A percentile compares a stretch with the other conserved stretches of the same genome.
These are phyloP conservation scores for Harrya chromipes DNA, from an alignment of 768 basidiomycete genomes.

Conservation along the genomic window DNA sequence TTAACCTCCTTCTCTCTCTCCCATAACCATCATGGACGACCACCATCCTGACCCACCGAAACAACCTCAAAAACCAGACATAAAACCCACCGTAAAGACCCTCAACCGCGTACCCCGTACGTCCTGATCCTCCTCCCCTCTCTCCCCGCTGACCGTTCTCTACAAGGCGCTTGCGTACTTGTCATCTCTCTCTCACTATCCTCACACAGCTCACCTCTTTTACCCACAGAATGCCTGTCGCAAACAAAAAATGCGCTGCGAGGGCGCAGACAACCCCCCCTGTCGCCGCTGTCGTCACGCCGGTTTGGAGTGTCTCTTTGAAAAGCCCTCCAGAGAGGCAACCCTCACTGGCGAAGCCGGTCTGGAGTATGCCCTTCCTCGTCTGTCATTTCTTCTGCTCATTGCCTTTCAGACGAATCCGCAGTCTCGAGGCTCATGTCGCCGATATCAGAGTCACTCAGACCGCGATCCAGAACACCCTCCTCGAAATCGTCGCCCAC, in stretches of 20 bases:
- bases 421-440: slow-evolving; percentile 84
- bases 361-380: slow-evolving; percentile 61
- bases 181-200: slow-evolving; percentile 1
- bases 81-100: slow-evolving; percentile 72
- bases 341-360: slow-evolving; percentile 88
- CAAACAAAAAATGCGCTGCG: slow-evolving; percentile 97
- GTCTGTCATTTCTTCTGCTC: background rate
- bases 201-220: slow-evolving; percentile 5
- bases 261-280: slow-evolving; percentile 95
- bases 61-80: slow-evolving; percentile 52
- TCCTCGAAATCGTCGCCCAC: slow-evolving; percentile 77
- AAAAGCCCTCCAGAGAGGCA: slow-evolving; percentile 87
- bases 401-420: slow-evolving; percentile 67
- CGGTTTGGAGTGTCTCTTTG: slow-evolving; percentile 90
- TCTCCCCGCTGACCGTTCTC: slow-evolving; percentile 13
- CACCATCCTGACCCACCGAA: slow-evolving; percentile 38
- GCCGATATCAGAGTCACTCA: slow-evolving; percentile 76
- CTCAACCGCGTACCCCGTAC: slow-evolving; percentile 85
- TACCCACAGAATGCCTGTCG: slow-evolving; percentile 81
- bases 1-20: slow-evolving; percentile 6
- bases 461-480: slow-evolving; percentile 69
- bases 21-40: slow-evolving; percentile 35
- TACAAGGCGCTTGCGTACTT: slow-evolving; percentile 78
- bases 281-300: slow-evolving; percentile 90
- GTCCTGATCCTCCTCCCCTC: slow-evolving; percentile 30